phyloP scores from a whole-genome alignment of 1,284 basidiomycete species.

The Xerocomus nothofagi region DNA sequence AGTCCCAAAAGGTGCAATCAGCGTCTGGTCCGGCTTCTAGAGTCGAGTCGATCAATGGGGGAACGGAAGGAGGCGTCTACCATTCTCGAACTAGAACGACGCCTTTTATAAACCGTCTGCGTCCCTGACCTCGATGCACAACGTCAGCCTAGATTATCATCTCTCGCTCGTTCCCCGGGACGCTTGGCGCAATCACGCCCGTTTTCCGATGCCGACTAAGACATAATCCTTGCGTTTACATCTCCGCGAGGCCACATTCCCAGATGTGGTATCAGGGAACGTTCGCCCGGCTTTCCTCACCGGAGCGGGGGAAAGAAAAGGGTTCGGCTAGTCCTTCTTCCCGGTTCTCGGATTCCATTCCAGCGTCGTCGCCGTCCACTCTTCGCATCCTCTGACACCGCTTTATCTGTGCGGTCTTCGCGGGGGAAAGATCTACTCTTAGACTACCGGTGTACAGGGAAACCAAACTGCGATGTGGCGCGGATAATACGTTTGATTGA shows the following conservation, averaged over 20 bases:
- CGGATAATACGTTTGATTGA: no score
- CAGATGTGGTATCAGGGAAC: no score
- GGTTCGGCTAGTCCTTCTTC: no score
- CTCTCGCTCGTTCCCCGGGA: no score
- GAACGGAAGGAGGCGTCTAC: background rate
- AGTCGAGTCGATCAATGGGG: background rate
- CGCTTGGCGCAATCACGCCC: no score
- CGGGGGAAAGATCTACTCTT: background rate
- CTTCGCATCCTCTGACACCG: background rate
- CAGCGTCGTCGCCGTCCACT: background rate
- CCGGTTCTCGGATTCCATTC: background rate
- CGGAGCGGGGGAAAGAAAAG: background rate
- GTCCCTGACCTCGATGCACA: background rate
- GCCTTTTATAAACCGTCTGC: background rate
- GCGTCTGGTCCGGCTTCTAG: background rate
- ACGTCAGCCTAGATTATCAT: no score
- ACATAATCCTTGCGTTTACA: background rate
- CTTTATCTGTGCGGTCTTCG: background rate
- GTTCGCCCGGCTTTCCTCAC: no score
- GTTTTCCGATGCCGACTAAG: no score
- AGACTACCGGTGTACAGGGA: no score
- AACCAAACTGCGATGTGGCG: no score
- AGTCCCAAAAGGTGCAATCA: background rate
- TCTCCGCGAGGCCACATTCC: background rate
- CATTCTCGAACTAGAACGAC: background rate